Evolutionary conservation across 768 basidiomycete species (phyloP).

Genomic region (Auriculariales sp.): DNA sequence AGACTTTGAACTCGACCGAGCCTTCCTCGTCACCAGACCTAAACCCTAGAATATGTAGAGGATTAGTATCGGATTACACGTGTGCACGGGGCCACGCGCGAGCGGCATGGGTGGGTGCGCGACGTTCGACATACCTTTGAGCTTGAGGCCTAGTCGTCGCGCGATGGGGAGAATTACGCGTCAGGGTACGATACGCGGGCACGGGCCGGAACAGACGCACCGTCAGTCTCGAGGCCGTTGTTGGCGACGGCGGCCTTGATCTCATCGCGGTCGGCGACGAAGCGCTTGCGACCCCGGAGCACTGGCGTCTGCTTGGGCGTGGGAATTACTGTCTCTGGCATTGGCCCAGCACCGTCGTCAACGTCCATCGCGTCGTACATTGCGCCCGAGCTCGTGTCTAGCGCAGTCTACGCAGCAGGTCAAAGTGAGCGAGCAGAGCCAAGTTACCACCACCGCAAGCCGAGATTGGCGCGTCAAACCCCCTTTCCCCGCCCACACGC

Average conservation of each 20-base stretch:
- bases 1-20: slow-evolving; percentile 32
- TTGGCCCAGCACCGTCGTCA: background rate
- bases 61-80: too few relatives aligned
- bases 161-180: too few relatives aligned
- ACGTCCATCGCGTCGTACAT: background rate
- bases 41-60: slow-evolving; percentile 31
- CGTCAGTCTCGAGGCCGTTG: background rate
- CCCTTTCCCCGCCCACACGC: too few relatives aligned
- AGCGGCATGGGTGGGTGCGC: background rate
- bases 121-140: background rate
- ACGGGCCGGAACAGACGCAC: too few relatives aligned
- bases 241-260: slow-evolving; percentile 18
- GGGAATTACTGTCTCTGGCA: background rate
- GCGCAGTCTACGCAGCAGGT: too few relatives aligned
- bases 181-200: too few relatives aligned
- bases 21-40: slow-evolving; percentile 48
- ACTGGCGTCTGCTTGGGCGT: slow-evolving; percentile 6
- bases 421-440: too few relatives aligned
- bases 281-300: slow-evolving; percentile 42
- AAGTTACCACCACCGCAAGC: too few relatives aligned
- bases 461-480: too few relatives aligned
- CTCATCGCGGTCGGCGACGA: slow-evolving; percentile 40
- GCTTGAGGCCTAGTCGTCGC: too few relatives aligned
- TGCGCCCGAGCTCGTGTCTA: too few relatives aligned
- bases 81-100: background rate